Evolutionary conservation across 1,284 basidiomycete species (phyloP), one percentile per base, ranked within the genome.

Genomic region (Phylloboletellus chloephorus): DNA sequence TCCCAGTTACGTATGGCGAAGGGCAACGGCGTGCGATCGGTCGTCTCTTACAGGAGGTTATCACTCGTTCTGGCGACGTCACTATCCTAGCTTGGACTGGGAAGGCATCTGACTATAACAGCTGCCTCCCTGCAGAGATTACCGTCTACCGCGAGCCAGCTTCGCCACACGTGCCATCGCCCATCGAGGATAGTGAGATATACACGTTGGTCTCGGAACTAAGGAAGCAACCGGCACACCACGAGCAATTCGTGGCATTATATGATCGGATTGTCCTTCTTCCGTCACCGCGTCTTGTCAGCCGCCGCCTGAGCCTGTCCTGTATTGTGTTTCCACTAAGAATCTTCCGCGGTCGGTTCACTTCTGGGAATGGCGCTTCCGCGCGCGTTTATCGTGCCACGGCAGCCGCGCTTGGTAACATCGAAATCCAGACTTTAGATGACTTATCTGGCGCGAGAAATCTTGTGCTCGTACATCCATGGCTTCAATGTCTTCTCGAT

Each of bases 381-480:
- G 20, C 24, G 9, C 44, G 31, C n/a, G 11, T 49, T 16, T 56
- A 56, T 30, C 39, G 32, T 10, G 45, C 33, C 11, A 53, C 43
- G 8, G 32, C 38, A 11, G 30, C 40, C 5, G 37, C 39, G 0
- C 48, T 52, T 0, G 52, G 39, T 2, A 25, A 42, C 3, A 23
- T 52, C 2, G 39, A 52, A 19, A 52, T 55, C 7, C 41, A 15
- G 41, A 43, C 48, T 3, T 23, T 37, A 29, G 51, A 53, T 5
- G 4, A 48, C 34, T 22, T 56, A 31, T 1, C 40, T 0, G 38
- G 29, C 21, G 6, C 20, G 23, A 39, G 39, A 13, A 53, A 53
- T 11, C 19, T 52, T n/a, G 47, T 52, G 6, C 53, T 52, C 28
- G 53, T 52, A 7, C 53, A 56, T 30, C 53, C 51, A 8, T 52